Conservation (phyloP, 2,329 filamentous ascomycete species). For the Bipolaris oryzae region DNA sequence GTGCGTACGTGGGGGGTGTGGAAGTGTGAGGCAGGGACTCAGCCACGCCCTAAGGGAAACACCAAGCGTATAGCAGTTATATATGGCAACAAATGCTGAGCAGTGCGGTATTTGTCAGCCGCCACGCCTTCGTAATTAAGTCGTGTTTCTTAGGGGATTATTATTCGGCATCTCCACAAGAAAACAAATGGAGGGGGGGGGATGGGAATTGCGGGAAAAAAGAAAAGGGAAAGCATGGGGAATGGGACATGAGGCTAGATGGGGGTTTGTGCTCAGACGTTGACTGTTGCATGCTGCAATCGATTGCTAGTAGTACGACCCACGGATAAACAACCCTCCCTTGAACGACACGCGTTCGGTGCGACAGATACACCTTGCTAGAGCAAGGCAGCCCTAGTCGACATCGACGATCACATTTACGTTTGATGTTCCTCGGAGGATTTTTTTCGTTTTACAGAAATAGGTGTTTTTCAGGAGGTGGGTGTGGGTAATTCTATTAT, state of each 20-base stretch:
- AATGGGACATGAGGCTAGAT: not conserved
- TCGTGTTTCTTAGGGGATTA: no score
- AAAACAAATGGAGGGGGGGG: no score
- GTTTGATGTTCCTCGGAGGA: not conserved
- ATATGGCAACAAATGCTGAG: no score
- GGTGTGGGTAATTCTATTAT: not conserved
- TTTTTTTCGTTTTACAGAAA: not conserved
- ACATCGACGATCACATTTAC: not conserved
- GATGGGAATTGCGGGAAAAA: not conserved
- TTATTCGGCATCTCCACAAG: no score
- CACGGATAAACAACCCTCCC: not conserved
- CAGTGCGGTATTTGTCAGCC: no score
- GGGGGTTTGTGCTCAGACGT: not conserved
- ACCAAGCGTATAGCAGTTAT: no score
- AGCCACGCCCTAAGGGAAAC: no score
- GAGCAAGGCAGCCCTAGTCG: not conserved
- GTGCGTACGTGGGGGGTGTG: no score
- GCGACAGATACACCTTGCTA: not conserved
- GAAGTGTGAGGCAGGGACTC: no score
- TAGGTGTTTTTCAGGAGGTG: not conserved
- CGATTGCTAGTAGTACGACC: not conserved
- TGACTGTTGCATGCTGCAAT: not conserved
- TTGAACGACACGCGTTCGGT: constrained; percentile 15
- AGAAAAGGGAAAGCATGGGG: not conserved
- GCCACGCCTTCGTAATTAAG: no score